Base-by-base conservation (phyloP, 2,329 filamentous ascomycete species). In the Delphinella strobiligena region DNA sequence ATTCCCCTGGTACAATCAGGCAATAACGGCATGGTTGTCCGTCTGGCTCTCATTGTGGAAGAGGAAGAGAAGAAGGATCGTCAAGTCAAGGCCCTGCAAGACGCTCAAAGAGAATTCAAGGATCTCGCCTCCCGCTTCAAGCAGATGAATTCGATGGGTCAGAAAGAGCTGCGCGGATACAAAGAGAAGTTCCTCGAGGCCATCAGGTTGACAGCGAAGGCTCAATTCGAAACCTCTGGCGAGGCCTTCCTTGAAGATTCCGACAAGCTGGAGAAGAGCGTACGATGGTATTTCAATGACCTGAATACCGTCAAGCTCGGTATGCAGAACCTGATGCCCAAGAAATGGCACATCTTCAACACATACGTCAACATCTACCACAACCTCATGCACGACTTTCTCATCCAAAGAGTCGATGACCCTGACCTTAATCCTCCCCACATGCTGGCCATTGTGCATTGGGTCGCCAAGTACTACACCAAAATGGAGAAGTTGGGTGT, bases 251-350 rank as follows among this genome's bases (percentile, higher is more conserved):
- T 89, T 38, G 82, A 81, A 29, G 86, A 96, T 54, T 84, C 91
- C 0, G 74, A 80, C 36, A 78, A 75, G 52, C 69, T 98, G 34
- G 84, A 93, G 47, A 94, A 94, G 67, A 78, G 75, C 48, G 76
- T 94, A 62, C 83, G 83, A 54, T 98, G 91, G 91, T 98, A 79
- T 62, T 98, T 96, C 67, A 95, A 96, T 64, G 89, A 98, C 59
- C 73, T 98, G 29, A 93, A 93, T 60, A 87, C 86, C 3, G 89
- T 95, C 55, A 87, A 89, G 61, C 73, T 93, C 46, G 89, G 91
- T 54, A 93, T 98, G 84, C 76, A 82, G 44, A 75, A 77, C 19
- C 70, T 98, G 38, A 88, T 95, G 76, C 91, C 93, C 7, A 89
- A 84, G 63, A 93, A 91, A 61, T 98, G 91, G 91, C 88, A 82